Evolutionary conservation across 2,329 filamentous ascomycete species (phyloP), one percentile per base, ranked within the genome.

Genomic region (Venturia aucupariae): DNA sequence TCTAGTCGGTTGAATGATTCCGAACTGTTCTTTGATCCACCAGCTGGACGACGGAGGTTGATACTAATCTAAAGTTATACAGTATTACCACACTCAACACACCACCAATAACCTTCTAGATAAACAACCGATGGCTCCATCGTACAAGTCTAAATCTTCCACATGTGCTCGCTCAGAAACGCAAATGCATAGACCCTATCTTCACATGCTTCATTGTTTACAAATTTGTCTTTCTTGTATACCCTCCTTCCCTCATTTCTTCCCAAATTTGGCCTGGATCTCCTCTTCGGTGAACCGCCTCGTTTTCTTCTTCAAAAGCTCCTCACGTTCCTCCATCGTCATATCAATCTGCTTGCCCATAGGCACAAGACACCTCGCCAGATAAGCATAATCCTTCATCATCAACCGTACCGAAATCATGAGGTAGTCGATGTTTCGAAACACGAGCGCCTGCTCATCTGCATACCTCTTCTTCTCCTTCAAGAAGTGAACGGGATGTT

Each of bases 371-470:
- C 88, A 87, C 63, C 79, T 80, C 1, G 89, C 89, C 11, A 93
- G 80, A 63, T 86, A 78, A 60, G 80, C 76, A 69, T 93, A 93
- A 71, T 92, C 85, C 73, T 90, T 90, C 66, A 80, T 79, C 70
- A 92, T 70, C 22, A 92, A 75, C 54, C 82, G 82, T 41, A 90
- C 73, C 0, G 89, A 90, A 66, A 92, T 84, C 80, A 90, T 87
- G 62, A 92, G 76, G 72, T 90, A 93, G 74, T 92, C 89, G 69
- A 93, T 90, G 70, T 92, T 86, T 73, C 88, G 86, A 72, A 93
- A 92, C 6, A 92, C 87, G 7, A 93, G 80, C 0, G 89, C 90
- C 24, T 85, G 78, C 70, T 90, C 86, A 8, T 79, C 75, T 0
- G 83, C 80, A 70, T 92, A 93, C 2, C 80, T 81, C 30, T 82